Conservation (phyloP, 768 basidiomycete species). For the Mycena amicta region DNA sequence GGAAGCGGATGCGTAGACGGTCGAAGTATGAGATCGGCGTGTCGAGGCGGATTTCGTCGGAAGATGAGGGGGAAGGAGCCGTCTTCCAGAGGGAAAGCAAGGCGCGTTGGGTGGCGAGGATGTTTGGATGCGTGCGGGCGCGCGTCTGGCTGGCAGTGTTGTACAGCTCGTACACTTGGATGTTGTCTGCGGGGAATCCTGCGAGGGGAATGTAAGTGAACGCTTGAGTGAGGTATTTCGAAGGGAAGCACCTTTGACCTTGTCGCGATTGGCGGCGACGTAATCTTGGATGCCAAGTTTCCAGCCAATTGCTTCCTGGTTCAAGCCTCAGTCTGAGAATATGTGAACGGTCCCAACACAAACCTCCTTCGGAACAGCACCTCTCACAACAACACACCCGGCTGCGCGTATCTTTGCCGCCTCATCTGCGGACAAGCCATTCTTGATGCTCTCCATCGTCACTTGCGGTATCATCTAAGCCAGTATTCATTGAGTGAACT, state of each 20-base stretch:
- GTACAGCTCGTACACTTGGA: slow-evolving; percentile 77
- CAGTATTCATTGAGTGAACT: too few relatives aligned
- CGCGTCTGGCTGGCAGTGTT: slow-evolving; percentile 62
- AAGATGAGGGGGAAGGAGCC: slow-evolving; percentile 18
- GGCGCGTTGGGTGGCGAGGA: slow-evolving; percentile 58
- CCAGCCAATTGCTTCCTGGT: slow-evolving; percentile 62
- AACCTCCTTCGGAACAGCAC: slow-evolving; percentile 57
- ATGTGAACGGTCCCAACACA: slow-evolving; percentile 27
- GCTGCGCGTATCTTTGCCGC: slow-evolving; percentile 46
- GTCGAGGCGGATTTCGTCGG: slow-evolving; percentile 45
- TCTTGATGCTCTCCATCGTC: slow-evolving; percentile 43
- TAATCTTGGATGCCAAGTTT: slow-evolving; percentile 58
- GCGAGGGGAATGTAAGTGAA: neutral
- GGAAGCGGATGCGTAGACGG: slow-evolving; percentile 69
- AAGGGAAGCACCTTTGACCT: slow-evolving; percentile 46
- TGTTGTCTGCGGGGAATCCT: slow-evolving; percentile 70
- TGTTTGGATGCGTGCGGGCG: slow-evolving; percentile 67
- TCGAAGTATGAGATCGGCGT: slow-evolving; percentile 79
- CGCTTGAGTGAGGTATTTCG: neutral
- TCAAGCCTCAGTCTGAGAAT: neutral
- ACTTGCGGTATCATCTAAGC: slow-evolving; percentile 61
- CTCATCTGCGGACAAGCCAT: slow-evolving; percentile 50
- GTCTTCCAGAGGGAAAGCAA: slow-evolving; percentile 65
- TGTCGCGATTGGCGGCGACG: slow-evolving; percentile 46
- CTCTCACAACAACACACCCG: slow-evolving; percentile 60